These are phyloP conservation scores for Vararia minispora DNA, from an alignment of 768 basidiomycete species.

Conservation along the genomic window DNA sequence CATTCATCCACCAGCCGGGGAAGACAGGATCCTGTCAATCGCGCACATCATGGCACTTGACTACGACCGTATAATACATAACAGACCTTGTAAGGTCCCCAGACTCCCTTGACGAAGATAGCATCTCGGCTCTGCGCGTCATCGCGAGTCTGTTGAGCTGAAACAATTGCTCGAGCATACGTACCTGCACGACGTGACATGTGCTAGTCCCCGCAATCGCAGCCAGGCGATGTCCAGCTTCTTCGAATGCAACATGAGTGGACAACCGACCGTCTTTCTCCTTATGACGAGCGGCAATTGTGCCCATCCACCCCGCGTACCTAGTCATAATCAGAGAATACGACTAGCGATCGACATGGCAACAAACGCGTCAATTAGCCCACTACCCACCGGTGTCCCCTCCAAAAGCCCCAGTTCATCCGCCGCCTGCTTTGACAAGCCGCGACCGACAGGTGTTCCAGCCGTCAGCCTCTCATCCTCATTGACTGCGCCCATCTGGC, in stretches of 20 bases:
- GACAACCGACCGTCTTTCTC: conserved; percentile 41
- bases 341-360: neutral
- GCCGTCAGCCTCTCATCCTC: conserved; percentile 63
- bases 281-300: conserved; percentile 69
- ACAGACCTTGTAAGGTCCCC: conserved; percentile 77
- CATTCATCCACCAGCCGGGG: conserved; percentile 98
- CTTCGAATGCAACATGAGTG: conserved; percentile 49
- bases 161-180: conserved; percentile 1
- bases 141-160: neutral
- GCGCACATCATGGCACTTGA: too few species aligned
- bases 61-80: conserved; percentile 1
- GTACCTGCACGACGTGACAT: conserved; percentile 85
- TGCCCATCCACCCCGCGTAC: conserved; percentile 96
- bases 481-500: conserved; percentile 60
- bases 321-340: conserved; percentile 22
- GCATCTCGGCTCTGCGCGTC: conserved; percentile 56
- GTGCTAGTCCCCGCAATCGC: conserved; percentile 95
- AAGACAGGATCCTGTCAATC: conserved; percentile 79
- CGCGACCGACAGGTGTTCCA: conserved; percentile 75
- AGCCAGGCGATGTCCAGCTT: conserved; percentile 75
- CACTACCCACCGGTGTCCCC: conserved; percentile 90
- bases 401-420: conserved; percentile 73
- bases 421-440: conserved; percentile 70
- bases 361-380: conserved; percentile 85
- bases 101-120: conserved; percentile 84